A percentile compares a stretch with the other conserved stretches of the same genome.
Conservation (phyloP, 2,329 filamentous ascomycete species). For the Pyrenophora seminiperda region DNA sequence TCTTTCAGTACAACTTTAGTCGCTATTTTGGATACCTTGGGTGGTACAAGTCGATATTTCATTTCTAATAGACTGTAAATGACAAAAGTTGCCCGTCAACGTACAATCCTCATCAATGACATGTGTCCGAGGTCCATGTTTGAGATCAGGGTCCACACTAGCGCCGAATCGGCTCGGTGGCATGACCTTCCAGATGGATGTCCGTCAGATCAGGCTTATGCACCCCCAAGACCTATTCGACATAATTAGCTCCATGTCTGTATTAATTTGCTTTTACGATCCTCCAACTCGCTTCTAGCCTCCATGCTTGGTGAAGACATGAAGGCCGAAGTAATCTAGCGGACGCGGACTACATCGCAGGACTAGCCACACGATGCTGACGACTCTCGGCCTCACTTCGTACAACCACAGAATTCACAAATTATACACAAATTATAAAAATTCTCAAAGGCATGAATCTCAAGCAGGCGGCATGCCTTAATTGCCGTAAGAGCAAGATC, state of each 20-base stretch:
- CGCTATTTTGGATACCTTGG: background rate
- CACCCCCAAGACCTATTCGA: background rate
- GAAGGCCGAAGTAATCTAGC: background rate
- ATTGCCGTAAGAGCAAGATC: conserved; percentile 70
- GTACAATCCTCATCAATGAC: too few species aligned
- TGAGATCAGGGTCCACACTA: conserved; percentile 7
- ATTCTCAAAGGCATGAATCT: conserved; percentile 24
- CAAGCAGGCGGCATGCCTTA: conserved; percentile 63
- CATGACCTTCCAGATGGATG: conserved; percentile 1
- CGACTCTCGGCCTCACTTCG: background rate
- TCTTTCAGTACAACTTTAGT: background rate
- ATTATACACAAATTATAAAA: background rate
- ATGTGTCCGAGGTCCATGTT: background rate
- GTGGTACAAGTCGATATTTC: too few species aligned
- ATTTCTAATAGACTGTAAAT: too few species aligned
- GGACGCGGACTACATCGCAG: background rate
- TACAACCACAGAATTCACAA: background rate
- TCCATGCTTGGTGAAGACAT: background rate
- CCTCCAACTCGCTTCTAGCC: background rate
- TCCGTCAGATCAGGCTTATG: too few species aligned
- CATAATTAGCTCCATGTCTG: background rate
- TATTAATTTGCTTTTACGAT: background rate
- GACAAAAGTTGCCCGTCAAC: too few species aligned
- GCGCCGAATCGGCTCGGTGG: conserved; percentile 4
- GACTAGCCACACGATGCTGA: conserved; percentile 3